Base-by-base conservation (phyloP, 1,284 basidiomycete species). In the Microbotryomycetes sp. region DNA sequence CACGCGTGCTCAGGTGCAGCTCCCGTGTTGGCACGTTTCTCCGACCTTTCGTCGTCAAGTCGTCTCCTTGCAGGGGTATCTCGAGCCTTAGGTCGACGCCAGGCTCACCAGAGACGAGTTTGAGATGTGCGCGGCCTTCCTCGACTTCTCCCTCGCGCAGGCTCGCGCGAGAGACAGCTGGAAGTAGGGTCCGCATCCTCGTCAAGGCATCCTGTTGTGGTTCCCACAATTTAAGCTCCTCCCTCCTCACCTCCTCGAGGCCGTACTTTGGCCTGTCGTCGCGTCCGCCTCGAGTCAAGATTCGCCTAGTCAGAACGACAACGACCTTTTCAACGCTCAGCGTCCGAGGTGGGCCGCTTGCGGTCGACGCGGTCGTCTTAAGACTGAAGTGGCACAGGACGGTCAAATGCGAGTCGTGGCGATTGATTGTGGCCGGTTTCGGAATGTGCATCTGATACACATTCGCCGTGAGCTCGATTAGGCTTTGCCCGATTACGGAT, bases 61-160 rank as follows among this genome's bases (percentile, higher is more conserved):
- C 30, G 26, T n/a, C 26, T 9, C 30, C 28, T 31, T 57, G 56
- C 9, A 57, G 26, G 7, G 31, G 30, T 29, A 57, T 51, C 3
- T 41, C 49, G 49, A 57, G 24, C 48, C 29, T 51, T 28, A 57
- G n/a, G 29, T 57, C 56, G 26, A 26, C n/a, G 24, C 48, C 56
- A 41, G 9, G 9, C 4, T 52, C 23, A 16, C 24, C 46, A 9
- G 28, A 24, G 21, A 9, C 26, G 7, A 28, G 24, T 5, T 3
- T 7, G 9, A 47, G 55, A 3, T 41, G 35, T 41, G 35, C 26
- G 27, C 45, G 5, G 28, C 16, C 26, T 4, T 18, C 4, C 13
- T 16, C 47, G 55, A 48, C 2, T 45, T 21, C 24, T n/a, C 28
- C 6, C 7, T 7, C 30, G 11, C 27, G 21, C 26, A 26, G 18